Evolutionary conservation across 1,284 basidiomycete genomes (phyloP).

Genomic region (Athelia sp.): DNA sequence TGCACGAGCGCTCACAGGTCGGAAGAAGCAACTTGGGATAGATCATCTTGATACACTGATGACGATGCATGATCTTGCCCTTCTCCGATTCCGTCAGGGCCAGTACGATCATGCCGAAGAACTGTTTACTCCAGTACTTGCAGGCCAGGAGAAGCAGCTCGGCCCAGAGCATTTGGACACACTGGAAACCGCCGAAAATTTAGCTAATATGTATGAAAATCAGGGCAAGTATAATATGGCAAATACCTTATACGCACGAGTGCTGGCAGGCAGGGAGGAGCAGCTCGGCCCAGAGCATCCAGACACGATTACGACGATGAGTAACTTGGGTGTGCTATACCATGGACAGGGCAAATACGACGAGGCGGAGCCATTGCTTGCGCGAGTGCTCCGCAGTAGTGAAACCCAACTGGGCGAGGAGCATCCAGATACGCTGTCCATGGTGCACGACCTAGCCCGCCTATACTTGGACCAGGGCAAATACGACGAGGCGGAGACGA

Average conservation of each 20-base stretch:
- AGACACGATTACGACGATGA: not conserved
- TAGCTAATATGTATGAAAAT: not conserved
- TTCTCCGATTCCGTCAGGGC: not conserved
- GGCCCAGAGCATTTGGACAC: not conserved
- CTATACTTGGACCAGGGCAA: not conserved
- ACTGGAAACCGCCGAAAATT: not conserved
- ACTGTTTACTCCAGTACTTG: not conserved
- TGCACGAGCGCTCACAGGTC: not conserved
- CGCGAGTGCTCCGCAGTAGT: not conserved
- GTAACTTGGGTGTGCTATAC: not conserved
- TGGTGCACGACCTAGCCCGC: not conserved
- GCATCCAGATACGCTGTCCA: not conserved
- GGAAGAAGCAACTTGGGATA: not conserved
- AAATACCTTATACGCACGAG: not conserved
- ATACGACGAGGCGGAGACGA: not conserved
- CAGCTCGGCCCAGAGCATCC: not conserved
- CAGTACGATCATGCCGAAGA: not conserved
- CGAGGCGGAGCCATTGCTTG: not conserved
- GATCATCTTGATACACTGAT: not conserved
- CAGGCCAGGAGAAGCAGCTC: not conserved
- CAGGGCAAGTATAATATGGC: not conserved
- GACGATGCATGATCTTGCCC: not conserved
- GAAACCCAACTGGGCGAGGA: not conserved
- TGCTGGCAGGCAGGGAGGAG: not conserved
- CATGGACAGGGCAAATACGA: not conserved